Conservation (phyloP, 2,329 filamentous ascomycete species). For the Thelonectria blattea region DNA sequence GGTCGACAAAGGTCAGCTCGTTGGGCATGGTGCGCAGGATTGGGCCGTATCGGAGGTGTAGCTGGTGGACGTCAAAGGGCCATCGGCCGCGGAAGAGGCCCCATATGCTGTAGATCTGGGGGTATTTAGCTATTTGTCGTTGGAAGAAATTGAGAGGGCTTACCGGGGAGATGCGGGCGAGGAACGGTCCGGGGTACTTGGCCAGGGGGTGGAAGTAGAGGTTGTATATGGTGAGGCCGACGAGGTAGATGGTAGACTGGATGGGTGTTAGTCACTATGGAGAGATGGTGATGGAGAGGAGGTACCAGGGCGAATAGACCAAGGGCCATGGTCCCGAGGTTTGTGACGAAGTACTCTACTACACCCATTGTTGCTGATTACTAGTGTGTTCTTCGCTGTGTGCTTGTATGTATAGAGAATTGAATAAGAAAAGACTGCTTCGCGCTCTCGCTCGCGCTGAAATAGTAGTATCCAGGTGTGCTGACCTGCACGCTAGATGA, state of each 20-base stretch:
- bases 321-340: slow-evolving; percentile 15
- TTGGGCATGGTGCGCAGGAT: slow-evolving; percentile 50
- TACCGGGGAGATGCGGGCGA: slow-evolving; percentile 27
- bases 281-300: background rate
- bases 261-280: background rate
- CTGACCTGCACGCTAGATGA: slow-evolving; percentile 21
- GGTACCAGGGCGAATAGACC: slow-evolving; percentile 12
- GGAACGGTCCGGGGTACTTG: slow-evolving; percentile 36
- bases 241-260: slow-evolving; percentile 21
- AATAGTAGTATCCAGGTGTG: slow-evolving; percentile 26
- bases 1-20: slow-evolving; percentile 47
- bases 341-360: slow-evolving; percentile 14
- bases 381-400: background rate
- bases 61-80: slow-evolving; percentile 30
- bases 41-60: slow-evolving; percentile 40
- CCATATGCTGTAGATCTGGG: slow-evolving; percentile 30
- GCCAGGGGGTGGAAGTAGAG: slow-evolving; percentile 42
- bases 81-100: slow-evolving; percentile 30
- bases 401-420: background rate
- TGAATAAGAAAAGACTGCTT: background rate
- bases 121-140: too few species aligned
- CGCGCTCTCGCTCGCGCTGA: slow-evolving; percentile 12
- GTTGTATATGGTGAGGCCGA: slow-evolving; percentile 34
- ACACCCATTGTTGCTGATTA: slow-evolving; percentile 12
- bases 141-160: too few species aligned